These are phyloP conservation scores for Aspergillus thermomutatus DNA, from an alignment of 2,329 filamentous ascomycete species.

Conservation along the genomic window DNA sequence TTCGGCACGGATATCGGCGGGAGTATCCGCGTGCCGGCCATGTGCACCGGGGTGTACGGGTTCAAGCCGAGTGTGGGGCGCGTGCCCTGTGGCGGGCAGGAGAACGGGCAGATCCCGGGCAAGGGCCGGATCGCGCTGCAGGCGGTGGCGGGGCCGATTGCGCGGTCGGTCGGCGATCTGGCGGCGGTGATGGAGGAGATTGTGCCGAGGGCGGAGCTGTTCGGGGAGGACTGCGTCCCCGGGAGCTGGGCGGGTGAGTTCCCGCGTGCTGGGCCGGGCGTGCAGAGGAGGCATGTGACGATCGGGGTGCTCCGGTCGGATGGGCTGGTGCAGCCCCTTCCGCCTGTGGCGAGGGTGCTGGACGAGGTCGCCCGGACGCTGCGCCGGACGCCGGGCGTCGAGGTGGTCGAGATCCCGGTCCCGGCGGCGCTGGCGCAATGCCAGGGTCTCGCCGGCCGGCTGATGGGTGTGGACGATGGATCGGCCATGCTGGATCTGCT, in stretches of 20 bases:
- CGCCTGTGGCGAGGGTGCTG: conserved; percentile 39
- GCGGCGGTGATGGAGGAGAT: conserved; percentile 50
- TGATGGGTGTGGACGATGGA: conserved; percentile 59
- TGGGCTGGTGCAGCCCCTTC: conserved; percentile 37
- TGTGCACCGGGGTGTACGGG: conserved; percentile 52
- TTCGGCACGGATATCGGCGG: conserved; percentile 60
- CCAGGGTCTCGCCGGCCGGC: conserved; percentile 54
- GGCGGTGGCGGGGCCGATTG: conserved; percentile 44
- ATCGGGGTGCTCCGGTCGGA: conserved; percentile 42
- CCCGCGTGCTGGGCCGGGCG: conserved; percentile 10
- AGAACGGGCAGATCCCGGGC: conserved; percentile 45
- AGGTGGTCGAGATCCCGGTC: conserved; percentile 57
- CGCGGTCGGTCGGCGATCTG: conserved; percentile 38
- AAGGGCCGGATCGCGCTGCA: conserved; percentile 51
- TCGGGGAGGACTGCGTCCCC: conserved; percentile 47
- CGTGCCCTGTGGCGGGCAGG: conserved; percentile 52
- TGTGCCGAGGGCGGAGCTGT: conserved; percentile 52
- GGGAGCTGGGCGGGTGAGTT: conserved; percentile 38
- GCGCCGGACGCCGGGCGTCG: conserved; percentile 42
- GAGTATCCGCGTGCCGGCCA: conserved; percentile 46
- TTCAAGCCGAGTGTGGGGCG: conserved; percentile 49
- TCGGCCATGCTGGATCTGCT: conserved; percentile 56
- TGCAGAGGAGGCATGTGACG: conserved; percentile 32
- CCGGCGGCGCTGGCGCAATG: conserved; percentile 52
- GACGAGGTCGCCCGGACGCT: conserved; percentile 37